These are phyloP conservation scores for Solanum medicagineum DNA, from an alignment of 257 asterid genomes.

Conservation along the genomic window DNA sequence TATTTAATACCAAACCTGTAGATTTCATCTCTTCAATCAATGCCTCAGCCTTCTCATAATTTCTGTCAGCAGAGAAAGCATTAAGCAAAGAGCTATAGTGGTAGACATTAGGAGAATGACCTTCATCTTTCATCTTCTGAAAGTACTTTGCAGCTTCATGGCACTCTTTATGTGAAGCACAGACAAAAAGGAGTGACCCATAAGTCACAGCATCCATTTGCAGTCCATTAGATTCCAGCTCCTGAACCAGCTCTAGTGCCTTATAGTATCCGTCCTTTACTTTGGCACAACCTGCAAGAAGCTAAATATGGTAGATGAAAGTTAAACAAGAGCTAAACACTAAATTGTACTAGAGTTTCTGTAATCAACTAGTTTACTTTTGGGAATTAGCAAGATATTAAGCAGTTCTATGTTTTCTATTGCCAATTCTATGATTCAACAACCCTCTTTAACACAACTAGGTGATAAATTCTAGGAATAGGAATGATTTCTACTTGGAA, in stretches of 20 bases:
- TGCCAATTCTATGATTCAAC: not conserved
- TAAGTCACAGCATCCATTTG: constrained; percentile 67
- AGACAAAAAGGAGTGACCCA: constrained; percentile 83
- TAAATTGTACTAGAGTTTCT: not conserved
- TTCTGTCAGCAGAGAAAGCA: constrained; percentile 73
- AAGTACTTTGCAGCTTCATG: constrained; percentile 84
- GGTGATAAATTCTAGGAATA: not conserved
- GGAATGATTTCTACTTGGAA: constrained; percentile 2
- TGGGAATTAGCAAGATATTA: not conserved
- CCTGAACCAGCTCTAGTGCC: constrained; percentile 75
- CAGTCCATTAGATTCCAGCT: constrained; percentile 57
- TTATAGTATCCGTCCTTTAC: constrained; percentile 59
- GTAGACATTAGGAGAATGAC: constrained; percentile 74
- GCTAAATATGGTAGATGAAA: constrained; percentile 32
- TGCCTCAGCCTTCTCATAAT: constrained; percentile 58
- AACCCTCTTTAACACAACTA: not conserved
- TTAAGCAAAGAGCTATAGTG: constrained; percentile 94
- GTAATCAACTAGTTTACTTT: not conserved
- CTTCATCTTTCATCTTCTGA: constrained; percentile 78
- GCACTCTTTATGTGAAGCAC: constrained; percentile 68
- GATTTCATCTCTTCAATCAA: constrained; percentile 71
- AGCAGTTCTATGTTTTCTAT: not conserved
- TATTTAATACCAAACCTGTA: constrained; percentile 56
- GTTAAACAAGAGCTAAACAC: not conserved
- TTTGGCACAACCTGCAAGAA: constrained; percentile 81